Base-by-base conservation (phyloP, 1,139 yeast species). In the Debaryomycetaceae sp. region DNA sequence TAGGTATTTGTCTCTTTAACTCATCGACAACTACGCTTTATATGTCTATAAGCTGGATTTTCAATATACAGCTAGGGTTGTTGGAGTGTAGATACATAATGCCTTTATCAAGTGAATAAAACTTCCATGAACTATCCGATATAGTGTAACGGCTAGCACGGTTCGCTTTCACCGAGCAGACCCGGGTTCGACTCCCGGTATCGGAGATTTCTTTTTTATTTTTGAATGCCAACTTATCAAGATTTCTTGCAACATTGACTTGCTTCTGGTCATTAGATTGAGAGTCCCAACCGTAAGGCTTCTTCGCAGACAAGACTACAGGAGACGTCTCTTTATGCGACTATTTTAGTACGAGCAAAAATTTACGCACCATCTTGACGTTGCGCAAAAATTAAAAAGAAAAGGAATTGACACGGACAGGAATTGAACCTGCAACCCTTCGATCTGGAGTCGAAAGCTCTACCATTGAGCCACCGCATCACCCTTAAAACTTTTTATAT, bases 381-480 rank as follows among this genome's bases (percentile, higher is more conserved):
- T 17, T 17, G 20, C 20, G 20, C 2, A 27, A 27, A 27, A 27
- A 27, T 31, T 37, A 17, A 49, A 51, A 45, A 45, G 41, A 44
- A 50, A 59, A 61, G 63, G 63, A 70, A 65, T 62, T 78, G 83
- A 78, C 76, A 76, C 83, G 80, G 83, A 79, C 85, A 79, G 85
- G 85, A 80, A 78, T 80, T 75, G 85, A 80, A 80, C 85, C 84
- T 79, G 84, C 84, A 78, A 77, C 84, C 84, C 76, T 78, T 78
- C 78, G 84, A 79, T 78, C 78, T 83, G 89, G 89, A 85, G 83
- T 84, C 90, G 83, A 83, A 83, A 81, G 88, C 89, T 83, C 90
- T 83, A 82, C 90, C 90, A 83, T 84, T 83, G 90, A 84, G 90
- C 89, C 88, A 83, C 87, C 85, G 87, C 89, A 81, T 81, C 88